Conservation (phyloP, 306 rosid genomes). For the Psophocarpus tetragonolobus region DNA sequence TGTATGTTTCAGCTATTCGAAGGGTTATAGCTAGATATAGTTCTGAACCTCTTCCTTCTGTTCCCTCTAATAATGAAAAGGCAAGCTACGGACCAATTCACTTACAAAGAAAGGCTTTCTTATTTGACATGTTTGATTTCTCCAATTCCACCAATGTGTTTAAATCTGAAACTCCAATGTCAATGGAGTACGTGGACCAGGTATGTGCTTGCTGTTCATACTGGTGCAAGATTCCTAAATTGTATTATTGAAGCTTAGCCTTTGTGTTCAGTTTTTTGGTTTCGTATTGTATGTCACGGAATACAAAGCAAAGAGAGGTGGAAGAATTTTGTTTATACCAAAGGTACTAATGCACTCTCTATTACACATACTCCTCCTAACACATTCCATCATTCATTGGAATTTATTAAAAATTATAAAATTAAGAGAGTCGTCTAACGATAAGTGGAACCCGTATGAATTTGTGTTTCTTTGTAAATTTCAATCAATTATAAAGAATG, state of each 20-base stretch:
- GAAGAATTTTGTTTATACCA: slow-evolving; percentile 59
- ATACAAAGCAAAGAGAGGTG: slow-evolving; percentile 51
- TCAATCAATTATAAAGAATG: too few species aligned
- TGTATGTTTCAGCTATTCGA: slow-evolving; percentile 69
- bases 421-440: too few species aligned
- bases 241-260: slow-evolving; percentile 33
- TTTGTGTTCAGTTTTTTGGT: slow-evolving; percentile 75
- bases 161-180: slow-evolving; percentile 66
- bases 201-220: slow-evolving; percentile 44
- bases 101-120: slow-evolving; percentile 47
- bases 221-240: slow-evolving; percentile 24
- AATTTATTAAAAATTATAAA: too few species aligned
- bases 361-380: too few species aligned
- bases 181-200: slow-evolving; percentile 91
- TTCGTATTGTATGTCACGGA: slow-evolving; percentile 67
- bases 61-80: slow-evolving; percentile 68
- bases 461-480: too few species aligned
- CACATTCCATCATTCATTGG: too few species aligned
- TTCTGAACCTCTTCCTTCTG: slow-evolving; percentile 55
- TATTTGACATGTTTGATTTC: slow-evolving; percentile 61
- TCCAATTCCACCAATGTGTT: slow-evolving; percentile 44
- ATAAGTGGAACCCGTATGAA: too few species aligned
- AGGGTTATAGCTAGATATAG: slow-evolving; percentile 66
- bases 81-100: slow-evolving; percentile 67
- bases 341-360: too few species aligned